Percentiles rank a stretch among this genome's conserved stretches.
Evolutionary conservation across 2,329 filamentous ascomycete genomes (phyloP).

Genomic region (Cercospora zeina): DNA sequence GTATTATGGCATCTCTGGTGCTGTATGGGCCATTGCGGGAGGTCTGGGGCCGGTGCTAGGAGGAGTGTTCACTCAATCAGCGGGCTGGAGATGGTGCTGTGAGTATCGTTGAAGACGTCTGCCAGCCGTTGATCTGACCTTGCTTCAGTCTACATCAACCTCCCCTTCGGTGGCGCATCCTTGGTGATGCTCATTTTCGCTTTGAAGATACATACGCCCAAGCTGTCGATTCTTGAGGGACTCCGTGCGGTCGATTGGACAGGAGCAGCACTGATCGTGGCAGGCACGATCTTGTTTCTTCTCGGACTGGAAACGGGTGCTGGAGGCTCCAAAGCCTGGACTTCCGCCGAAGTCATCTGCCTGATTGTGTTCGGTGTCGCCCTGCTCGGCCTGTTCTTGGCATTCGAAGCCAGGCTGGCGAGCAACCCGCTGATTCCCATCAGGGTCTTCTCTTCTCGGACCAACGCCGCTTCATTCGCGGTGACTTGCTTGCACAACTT

Average conservation of each 20-base stretch:
- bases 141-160: conserved; percentile 39
- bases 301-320: conserved; percentile 56
- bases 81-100: conserved; percentile 29
- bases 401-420: conserved; percentile 64
- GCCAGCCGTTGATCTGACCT: background rate
- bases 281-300: conserved; percentile 54
- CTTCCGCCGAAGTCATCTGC: conserved; percentile 56
- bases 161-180: conserved; percentile 58
- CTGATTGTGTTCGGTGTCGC: conserved; percentile 54
- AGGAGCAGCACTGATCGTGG: conserved; percentile 51
- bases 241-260: conserved; percentile 65
- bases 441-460: conserved; percentile 58
- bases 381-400: conserved; percentile 55
- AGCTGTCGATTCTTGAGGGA: conserved; percentile 61
- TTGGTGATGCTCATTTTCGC: conserved; percentile 61
- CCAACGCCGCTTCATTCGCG: conserved; percentile 58
- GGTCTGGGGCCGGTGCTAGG: conserved; percentile 48
- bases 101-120: background rate
- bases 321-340: conserved; percentile 55
- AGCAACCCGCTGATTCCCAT: conserved; percentile 69
- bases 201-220: conserved; percentile 64
- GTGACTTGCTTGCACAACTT: conserved; percentile 53
- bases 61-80: conserved; percentile 41
- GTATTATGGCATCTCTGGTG: conserved; percentile 45
- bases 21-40: conserved; percentile 48